Percentiles rank a stretch among this genome's conserved stretches.
These are phyloP conservation scores for Sporobolomyces phaffii DNA, from an alignment of 768 basidiomycete genomes.

Conservation along the genomic window DNA sequence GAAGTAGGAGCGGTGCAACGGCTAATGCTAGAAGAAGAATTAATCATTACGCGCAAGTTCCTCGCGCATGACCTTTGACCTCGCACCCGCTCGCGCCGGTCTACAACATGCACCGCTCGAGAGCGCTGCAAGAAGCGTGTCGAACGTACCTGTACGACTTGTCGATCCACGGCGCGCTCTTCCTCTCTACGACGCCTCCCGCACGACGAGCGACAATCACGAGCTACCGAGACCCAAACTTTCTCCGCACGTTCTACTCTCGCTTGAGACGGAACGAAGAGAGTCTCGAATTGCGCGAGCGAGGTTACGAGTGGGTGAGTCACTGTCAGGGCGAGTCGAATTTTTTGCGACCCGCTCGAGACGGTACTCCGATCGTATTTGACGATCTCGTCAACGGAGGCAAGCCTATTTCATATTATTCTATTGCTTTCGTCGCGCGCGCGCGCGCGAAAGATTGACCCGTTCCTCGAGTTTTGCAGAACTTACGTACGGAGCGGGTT, in stretches of 20 bases:
- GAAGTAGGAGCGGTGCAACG: too few relatives aligned
- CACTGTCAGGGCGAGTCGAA: slow-evolving; percentile 33
- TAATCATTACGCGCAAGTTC: too few relatives aligned
- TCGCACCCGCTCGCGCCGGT: too few relatives aligned
- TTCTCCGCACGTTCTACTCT: slow-evolving; percentile 34
- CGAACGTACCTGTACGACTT: slow-evolving; percentile 45
- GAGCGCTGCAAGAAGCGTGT: not conserved
- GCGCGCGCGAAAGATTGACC: not conserved
- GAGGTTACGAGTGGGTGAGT: slow-evolving; percentile 33
- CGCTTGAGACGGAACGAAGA: slow-evolving; percentile 17
- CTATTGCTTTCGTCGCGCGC: not conserved
- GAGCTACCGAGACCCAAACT: slow-evolving; percentile 34
- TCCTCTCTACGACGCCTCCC: slow-evolving; percentile 23
- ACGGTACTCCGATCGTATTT: slow-evolving; percentile 36
- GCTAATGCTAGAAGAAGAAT: too few relatives aligned
- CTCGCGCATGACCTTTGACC: too few relatives aligned
- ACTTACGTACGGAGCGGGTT: slow-evolving; percentile 21
- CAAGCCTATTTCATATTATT: not conserved
- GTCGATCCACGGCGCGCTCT: slow-evolving; percentile 41
- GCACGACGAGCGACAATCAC: slow-evolving; percentile 28
- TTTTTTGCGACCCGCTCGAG: slow-evolving; percentile 15
- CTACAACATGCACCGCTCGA: too few relatives aligned
- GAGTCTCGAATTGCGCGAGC: not conserved
- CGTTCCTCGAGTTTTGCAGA: not conserved
- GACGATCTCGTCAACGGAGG: slow-evolving; percentile 18